Evolutionary conservation across 495 filamentous ascomycete genomes (phyloP), one percentile per base, ranked within the genome.

Genomic region (Neurospora sp.): DNA sequence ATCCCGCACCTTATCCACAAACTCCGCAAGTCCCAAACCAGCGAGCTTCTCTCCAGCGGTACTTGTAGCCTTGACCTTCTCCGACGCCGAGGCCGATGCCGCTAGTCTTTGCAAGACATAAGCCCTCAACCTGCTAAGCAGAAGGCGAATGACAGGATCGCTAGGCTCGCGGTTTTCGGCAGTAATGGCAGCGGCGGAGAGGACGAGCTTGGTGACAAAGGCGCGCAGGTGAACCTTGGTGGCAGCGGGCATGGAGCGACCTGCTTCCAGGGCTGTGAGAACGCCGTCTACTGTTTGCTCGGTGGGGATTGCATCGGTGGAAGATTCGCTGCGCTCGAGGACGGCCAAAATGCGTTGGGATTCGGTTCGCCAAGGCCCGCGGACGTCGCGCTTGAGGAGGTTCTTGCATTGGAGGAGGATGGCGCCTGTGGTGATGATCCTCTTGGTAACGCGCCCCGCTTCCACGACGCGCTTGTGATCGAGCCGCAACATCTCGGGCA

Each of bases 391-490:
- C 82, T 96, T 97, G 66, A 99, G 90, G 12, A 98, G 86, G 78
- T 97, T 98, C 85, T 99, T 99, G 76, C 92, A 93, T 1, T 96
- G 96, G 40, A 98, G 81, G 8, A 97, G 85, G 72, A 98, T 94
- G 20, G 93, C 92, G 4, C 86, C 87, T 9, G 94, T 88, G 23
- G 93, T 92, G 31, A 94, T 89, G 75, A 96, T 91, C 66, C 90
- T 89, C 72, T 94, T 88, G 11, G 90, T 87, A 39, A 91, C 86
- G 8, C 85, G 84, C 38, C 94, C 92, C 46, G 93, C 85, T 39
- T 87, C 86, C 35, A 83, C 80, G 39, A 94, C 85, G 31, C 96
- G 92, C 59, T 89, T 88, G 62, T 84, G 81, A 77, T 99, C 96
- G 10, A 98, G 89, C 23, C 88, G 87, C 4, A 98, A 87, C 7